A percentile compares a stretch with the other conserved stretches of the same genome.
Evolutionary conservation across 2,329 filamentous ascomycete species (phyloP).

Genomic region (Fusarium protoensiforme): DNA sequence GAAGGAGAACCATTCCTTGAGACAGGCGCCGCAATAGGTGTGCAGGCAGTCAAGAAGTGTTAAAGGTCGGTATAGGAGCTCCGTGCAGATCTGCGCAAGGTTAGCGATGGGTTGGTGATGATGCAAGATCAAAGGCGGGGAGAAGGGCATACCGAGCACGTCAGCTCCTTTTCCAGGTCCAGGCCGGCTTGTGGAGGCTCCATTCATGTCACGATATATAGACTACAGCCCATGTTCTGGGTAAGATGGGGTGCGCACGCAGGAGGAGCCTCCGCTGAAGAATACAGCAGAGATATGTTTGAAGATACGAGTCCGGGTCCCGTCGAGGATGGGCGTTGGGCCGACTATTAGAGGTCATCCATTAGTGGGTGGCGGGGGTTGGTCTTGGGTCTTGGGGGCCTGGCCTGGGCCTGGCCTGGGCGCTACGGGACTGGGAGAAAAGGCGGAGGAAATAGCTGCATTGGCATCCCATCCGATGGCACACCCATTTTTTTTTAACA

Average conservation of each 20-base stretch:
- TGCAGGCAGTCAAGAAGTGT: constrained; percentile 94
- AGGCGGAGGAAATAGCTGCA: constrained; percentile 20
- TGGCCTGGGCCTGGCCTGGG: constrained; percentile 4
- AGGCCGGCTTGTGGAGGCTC: constrained; percentile 62
- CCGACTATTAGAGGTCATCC: constrained; percentile 28
- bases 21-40: constrained; percentile 93
- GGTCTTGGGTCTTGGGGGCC: constrained; percentile 16
- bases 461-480: constrained; percentile 8
- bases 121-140: constrained; percentile 26
- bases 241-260: constrained; percentile 6
- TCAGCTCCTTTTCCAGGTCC: constrained; percentile 93
- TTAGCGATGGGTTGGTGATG: constrained; percentile 23
- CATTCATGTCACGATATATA: constrained; percentile 54
- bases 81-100: constrained; percentile 85
- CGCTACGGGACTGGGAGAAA: constrained; percentile 3
- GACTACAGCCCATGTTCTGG: constrained; percentile 27
- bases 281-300: constrained; percentile 15
- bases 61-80: constrained; percentile 89
- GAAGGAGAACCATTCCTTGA: constrained; percentile 95
- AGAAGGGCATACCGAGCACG: constrained; percentile 78
- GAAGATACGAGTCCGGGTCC: constrained; percentile 16
- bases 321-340: constrained; percentile 24
- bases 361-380: constrained; percentile 38
- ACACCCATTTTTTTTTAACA: constrained; percentile 5
- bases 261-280: constrained; percentile 10